Percentiles rank a stretch among this genome's conserved stretches.
These are phyloP conservation scores for Yamadazyma takamatsuzukensis DNA, from an alignment of 805 yeast genomes.

Conservation along the genomic window DNA sequence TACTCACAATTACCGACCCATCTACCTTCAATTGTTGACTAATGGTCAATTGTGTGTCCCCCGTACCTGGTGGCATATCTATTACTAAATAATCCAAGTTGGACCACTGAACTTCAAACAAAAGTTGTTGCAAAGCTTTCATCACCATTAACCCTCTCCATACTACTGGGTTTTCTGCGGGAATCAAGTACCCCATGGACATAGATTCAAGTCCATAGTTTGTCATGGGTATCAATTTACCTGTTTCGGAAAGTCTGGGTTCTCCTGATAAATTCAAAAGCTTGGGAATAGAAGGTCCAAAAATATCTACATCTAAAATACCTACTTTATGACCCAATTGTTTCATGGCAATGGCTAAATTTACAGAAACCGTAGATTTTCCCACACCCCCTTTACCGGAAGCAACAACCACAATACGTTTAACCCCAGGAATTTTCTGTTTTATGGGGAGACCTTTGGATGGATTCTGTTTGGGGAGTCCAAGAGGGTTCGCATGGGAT, in stretches of 20 bases:
- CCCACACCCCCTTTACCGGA: slow-evolving; percentile 85
- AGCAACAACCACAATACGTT: slow-evolving; percentile 59
- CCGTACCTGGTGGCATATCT: slow-evolving; percentile 92
- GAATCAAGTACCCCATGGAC: slow-evolving; percentile 84
- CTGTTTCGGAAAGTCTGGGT: slow-evolving; percentile 51
- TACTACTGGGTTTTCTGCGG: slow-evolving; percentile 65
- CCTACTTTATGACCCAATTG: slow-evolving; percentile 57
- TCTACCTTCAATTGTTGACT: slow-evolving; percentile 72
- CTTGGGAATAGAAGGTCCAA: slow-evolving; percentile 82
- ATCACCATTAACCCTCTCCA: slow-evolving; percentile 89
- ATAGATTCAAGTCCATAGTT: slow-evolving; percentile 78
- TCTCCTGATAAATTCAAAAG: slow-evolving; percentile 67
- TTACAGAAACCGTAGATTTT: slow-evolving; percentile 69
- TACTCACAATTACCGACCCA: slow-evolving; percentile 79
- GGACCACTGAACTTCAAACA: slow-evolving; percentile 78
- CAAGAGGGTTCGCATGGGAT: slow-evolving; percentile 39
- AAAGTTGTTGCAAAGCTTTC: slow-evolving; percentile 80
- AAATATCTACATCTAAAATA: slow-evolving; percentile 73
- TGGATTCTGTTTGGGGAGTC: slow-evolving; percentile 30
- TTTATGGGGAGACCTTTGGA: slow-evolving; percentile 55
- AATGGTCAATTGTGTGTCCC: slow-evolving; percentile 81
- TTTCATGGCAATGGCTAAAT: slow-evolving; percentile 62
- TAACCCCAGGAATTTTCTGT: slow-evolving; percentile 56
- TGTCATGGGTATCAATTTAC: slow-evolving; percentile 59
- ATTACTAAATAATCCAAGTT: slow-evolving; percentile 63